Evolutionary conservation across 345 rosid genomes (phyloP).

Genomic region (Eucalyptus tenuipes): DNA sequence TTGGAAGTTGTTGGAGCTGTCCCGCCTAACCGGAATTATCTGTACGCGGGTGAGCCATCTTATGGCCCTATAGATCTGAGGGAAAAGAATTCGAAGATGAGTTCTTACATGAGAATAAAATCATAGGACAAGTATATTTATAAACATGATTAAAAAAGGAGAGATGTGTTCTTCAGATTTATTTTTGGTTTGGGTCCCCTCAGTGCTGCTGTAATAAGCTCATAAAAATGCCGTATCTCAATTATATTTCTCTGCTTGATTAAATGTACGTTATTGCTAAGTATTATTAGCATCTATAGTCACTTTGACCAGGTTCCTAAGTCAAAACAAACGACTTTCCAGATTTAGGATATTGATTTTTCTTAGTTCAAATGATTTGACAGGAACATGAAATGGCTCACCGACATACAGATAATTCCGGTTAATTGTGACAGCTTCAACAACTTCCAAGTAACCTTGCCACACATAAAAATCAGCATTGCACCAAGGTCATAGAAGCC

Average conservation of each 20-base stretch:
- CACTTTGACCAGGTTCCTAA: neutral
- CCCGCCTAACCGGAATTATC: neutral
- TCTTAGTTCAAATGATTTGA: slow-evolving; percentile 1
- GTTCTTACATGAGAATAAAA: too few species aligned
- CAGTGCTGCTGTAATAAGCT: neutral
- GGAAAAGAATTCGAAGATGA: neutral
- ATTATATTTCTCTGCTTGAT: neutral
- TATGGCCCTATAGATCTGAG: neutral
- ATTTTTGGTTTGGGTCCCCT: neutral
- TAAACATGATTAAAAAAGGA: neutral
- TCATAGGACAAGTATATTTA: slow-evolving; percentile 39
- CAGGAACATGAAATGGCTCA: slow-evolving; percentile 76
- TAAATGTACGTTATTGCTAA: neutral
- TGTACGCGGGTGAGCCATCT: neutral
- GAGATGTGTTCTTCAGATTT: neutral
- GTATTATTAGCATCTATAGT: neutral
- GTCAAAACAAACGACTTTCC: neutral
- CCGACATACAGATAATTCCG: slow-evolving; percentile 50
- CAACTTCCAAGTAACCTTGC: slow-evolving; percentile 39
- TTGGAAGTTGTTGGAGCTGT: neutral
- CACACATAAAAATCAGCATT: slow-evolving; percentile 44
- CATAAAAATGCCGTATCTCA: neutral
- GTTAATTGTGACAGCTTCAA: slow-evolving; percentile 53
- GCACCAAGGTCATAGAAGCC: slow-evolving; percentile 20
- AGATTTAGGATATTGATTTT: neutral